Conservation (phyloP, 2,329 filamentous ascomycete genomes). For the Colletotrichum spaethianum region DNA sequence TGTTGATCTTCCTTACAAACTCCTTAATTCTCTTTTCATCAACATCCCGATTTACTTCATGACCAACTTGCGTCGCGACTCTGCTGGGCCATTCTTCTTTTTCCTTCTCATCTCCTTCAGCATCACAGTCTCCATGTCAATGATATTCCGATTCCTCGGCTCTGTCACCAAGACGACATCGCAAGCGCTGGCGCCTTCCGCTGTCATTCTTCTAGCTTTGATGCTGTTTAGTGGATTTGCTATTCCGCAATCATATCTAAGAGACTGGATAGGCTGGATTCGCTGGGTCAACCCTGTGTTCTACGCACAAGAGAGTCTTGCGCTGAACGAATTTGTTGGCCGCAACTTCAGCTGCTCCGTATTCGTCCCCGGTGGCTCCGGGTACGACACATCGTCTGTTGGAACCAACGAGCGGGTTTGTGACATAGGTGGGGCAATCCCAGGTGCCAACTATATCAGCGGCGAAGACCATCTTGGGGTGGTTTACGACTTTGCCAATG, state of each 20-base stretch:
- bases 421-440: slow-evolving; percentile 57
- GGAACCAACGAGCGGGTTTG: slow-evolving; percentile 55
- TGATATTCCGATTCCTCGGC: slow-evolving; percentile 65
- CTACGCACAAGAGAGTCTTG: slow-evolving; percentile 77
- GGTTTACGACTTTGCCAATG: slow-evolving; percentile 58
- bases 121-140: slow-evolving; percentile 63
- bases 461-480: slow-evolving; percentile 61
- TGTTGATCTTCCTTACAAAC: slow-evolving; percentile 49
- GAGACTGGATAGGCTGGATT: slow-evolving; percentile 66
- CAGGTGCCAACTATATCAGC: slow-evolving; percentile 57
- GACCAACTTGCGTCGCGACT: slow-evolving; percentile 68
- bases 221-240: slow-evolving; percentile 69
- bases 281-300: slow-evolving; percentile 65
- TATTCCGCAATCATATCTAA: slow-evolving; percentile 57
- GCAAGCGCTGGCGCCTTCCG: slow-evolving; percentile 67
- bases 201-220: slow-evolving; percentile 65
- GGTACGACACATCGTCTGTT: slow-evolving; percentile 39
- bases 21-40: slow-evolving; percentile 67
- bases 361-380: slow-evolving; percentile 39
- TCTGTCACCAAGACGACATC: slow-evolving; percentile 64
- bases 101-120: slow-evolving; percentile 66
- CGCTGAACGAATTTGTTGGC: slow-evolving; percentile 74
- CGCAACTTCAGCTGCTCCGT: slow-evolving; percentile 57
- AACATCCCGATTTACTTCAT: slow-evolving; percentile 77
- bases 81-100: slow-evolving; percentile 67